These are phyloP conservation scores for Kwoniella sp. DNA, from an alignment of 768 basidiomycete genomes.

Conservation along the genomic window DNA sequence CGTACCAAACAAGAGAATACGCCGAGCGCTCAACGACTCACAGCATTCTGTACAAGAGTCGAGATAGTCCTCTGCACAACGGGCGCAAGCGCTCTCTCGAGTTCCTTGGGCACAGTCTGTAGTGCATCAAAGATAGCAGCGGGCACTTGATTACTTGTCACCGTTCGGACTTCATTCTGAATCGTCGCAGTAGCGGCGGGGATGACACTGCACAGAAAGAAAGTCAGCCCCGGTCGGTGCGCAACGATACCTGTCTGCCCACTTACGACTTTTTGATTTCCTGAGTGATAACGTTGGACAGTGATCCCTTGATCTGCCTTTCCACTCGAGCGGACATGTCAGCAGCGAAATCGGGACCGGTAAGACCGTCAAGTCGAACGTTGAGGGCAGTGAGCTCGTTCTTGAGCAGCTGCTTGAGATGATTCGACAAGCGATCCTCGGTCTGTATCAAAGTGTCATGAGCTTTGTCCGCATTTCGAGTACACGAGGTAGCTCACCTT, in stretches of 20 bases:
- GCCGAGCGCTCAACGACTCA: conserved; percentile 10
- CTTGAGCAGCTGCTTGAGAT: conserved; percentile 32
- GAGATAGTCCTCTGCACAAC: conserved; percentile 29
- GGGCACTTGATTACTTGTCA: conserved; percentile 26
- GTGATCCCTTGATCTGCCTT: conserved; percentile 27
- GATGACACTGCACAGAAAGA: conserved; percentile 15
- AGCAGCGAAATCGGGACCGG: conserved; percentile 22
- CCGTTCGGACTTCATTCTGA: conserved; percentile 29
- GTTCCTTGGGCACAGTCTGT: conserved; percentile 28
- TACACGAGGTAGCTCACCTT: conserved; percentile 27
- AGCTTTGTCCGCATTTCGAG: background rate
- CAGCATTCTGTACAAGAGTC: conserved; percentile 22
- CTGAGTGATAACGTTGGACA: conserved; percentile 17
- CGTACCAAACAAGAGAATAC: background rate
- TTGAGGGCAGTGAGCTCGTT: conserved; percentile 28
- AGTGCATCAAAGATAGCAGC: conserved; percentile 28
- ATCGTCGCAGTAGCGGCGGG: conserved; percentile 30
- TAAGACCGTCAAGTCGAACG: conserved; percentile 29
- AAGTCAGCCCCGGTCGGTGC: background rate
- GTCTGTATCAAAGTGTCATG: conserved; percentile 25
- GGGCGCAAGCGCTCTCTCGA: conserved; percentile 36
- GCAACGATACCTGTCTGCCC: background rate
- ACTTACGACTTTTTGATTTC: conserved; percentile 41
- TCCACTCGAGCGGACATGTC: conserved; percentile 34
- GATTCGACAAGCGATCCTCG: conserved; percentile 38